A percentile compares a stretch with the other conserved stretches of the same genome.
These are phyloP conservation scores for Sordariomycetes sp. DNA, from an alignment of 2,329 filamentous ascomycete species.

Conservation along the genomic window DNA sequence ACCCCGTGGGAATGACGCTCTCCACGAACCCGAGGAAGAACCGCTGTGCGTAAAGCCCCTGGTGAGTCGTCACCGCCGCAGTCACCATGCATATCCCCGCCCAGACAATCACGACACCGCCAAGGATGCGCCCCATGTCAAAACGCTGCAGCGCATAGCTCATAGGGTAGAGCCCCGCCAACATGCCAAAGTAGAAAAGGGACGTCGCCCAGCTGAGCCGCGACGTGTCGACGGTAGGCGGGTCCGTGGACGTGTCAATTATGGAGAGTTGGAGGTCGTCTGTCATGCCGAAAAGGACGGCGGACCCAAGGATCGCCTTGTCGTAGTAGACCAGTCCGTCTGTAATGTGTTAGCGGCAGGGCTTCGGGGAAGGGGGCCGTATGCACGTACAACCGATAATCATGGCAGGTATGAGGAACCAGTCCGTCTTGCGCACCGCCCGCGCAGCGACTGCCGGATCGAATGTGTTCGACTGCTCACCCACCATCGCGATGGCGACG, in stretches of 20 bases:
- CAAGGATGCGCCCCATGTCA: slow-evolving; percentile 49
- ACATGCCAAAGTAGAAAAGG: slow-evolving; percentile 70
- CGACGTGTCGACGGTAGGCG: slow-evolving; percentile 48
- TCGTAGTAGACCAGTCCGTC: slow-evolving; percentile 29
- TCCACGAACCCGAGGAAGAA: slow-evolving; percentile 54
- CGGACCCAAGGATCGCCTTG: slow-evolving; percentile 60
- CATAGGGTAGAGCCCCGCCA: slow-evolving; percentile 62
- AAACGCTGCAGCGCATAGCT: slow-evolving; percentile 58
- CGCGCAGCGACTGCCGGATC: slow-evolving; percentile 40
- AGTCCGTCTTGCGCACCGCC: slow-evolving; percentile 53
- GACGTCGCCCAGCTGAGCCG: slow-evolving; percentile 66
- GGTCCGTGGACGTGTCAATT: slow-evolving; percentile 24
- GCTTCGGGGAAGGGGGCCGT: neutral
- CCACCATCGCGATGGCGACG: slow-evolving; percentile 44
- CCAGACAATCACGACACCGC: slow-evolving; percentile 52
- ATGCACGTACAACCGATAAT: slow-evolving; percentile 26
- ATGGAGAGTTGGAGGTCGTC: slow-evolving; percentile 48
- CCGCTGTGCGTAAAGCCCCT: slow-evolving; percentile 51
- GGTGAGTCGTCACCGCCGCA: slow-evolving; percentile 48
- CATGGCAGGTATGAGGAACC: slow-evolving; percentile 56
- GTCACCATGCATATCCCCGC: slow-evolving; percentile 54
- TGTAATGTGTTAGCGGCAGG: slow-evolving; percentile 7
- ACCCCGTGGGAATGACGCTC: slow-evolving; percentile 50
- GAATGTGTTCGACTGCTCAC: slow-evolving; percentile 36
- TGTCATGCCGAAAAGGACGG: slow-evolving; percentile 66